phyloP scores from a whole-genome alignment of 768 basidiomycete genomes.

The Mrakia gelida region DNA sequence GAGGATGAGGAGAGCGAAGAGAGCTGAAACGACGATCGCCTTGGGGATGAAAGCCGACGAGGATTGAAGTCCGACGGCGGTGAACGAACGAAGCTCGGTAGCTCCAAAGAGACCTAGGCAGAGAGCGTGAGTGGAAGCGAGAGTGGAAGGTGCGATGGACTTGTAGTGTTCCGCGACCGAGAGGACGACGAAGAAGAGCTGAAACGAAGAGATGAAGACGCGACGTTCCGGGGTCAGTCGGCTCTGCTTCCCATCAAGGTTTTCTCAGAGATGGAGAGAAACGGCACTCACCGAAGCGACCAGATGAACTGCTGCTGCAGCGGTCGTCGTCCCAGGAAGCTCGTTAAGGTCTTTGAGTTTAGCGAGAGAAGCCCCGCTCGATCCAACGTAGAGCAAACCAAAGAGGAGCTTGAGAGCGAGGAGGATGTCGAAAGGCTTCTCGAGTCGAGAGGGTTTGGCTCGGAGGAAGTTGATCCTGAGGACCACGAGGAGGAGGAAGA shows the following conservation, averaged over 20 bases:
- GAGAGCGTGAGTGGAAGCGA: neutral
- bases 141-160: neutral
- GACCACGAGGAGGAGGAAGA: conserved; percentile 12
- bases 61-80: conserved; percentile 10
- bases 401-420: neutral
- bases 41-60: neutral
- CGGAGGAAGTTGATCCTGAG: neutral
- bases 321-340: neutral
- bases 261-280: no score
- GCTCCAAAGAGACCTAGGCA: conserved; percentile 1
- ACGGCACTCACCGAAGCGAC: neutral
- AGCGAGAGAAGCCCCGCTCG: neutral
- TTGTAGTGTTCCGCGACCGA: neutral
- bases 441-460: neutral
- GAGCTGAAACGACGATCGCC: neutral
- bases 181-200: conserved; percentile 3
- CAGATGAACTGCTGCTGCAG: neutral
- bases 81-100: conserved; percentile 19
- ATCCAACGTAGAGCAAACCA: conserved; percentile 1
- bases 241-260: no score
- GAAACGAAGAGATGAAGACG: neutral
- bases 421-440: neutral
- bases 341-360: neutral
- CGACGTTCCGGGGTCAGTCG: neutral
- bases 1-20: conserved; percentile 10